A percentile compares a stretch with the other conserved stretches of the same genome.
These are phyloP conservation scores for Trametes punicea DNA, from an alignment of 768 basidiomycete genomes.

Conservation along the genomic window DNA sequence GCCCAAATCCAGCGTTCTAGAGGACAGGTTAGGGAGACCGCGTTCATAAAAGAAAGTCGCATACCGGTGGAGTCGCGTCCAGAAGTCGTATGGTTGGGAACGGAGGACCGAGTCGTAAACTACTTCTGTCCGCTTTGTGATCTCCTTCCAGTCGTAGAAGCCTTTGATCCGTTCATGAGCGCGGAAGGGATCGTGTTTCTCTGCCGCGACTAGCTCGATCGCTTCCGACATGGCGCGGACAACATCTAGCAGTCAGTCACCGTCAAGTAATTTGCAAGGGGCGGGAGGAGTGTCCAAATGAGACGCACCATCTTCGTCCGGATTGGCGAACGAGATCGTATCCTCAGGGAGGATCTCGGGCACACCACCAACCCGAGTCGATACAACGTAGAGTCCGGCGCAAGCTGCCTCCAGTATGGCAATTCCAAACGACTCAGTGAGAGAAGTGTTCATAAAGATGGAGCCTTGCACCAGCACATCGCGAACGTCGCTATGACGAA, in stretches of 20 bases:
- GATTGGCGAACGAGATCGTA: slow-evolving; percentile 93
- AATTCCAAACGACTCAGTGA: slow-evolving; percentile 96
- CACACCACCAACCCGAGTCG: slow-evolving; percentile 91
- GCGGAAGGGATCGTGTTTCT: slow-evolving; percentile 66
- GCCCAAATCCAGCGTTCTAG: slow-evolving; percentile 74
- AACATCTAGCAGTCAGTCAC: slow-evolving; percentile 53
- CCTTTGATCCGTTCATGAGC: slow-evolving; percentile 76
- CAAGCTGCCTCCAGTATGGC: slow-evolving; percentile 97
- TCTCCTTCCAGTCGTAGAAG: slow-evolving; percentile 86
- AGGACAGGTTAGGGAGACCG: background rate
- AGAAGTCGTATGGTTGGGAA: slow-evolving; percentile 63
- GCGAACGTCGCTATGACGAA: slow-evolving; percentile 79
- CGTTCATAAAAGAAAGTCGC: background rate
- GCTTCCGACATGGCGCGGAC: slow-evolving; percentile 81
- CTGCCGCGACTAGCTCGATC: slow-evolving; percentile 61
- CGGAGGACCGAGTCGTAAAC: slow-evolving; percentile 75
- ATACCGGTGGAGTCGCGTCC: slow-evolving; percentile 75
- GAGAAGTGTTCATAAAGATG: slow-evolving; percentile 92
- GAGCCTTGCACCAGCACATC: slow-evolving; percentile 80
- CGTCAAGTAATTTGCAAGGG: background rate
- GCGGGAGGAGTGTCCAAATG: background rate
- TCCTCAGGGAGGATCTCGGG: slow-evolving; percentile 92
- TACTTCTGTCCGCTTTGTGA: slow-evolving; percentile 75
- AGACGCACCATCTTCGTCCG: slow-evolving; percentile 84
- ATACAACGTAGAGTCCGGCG: slow-evolving; percentile 90